Conservation (phyloP, 306 rosid genomes). For the Quercus variabilis region DNA sequence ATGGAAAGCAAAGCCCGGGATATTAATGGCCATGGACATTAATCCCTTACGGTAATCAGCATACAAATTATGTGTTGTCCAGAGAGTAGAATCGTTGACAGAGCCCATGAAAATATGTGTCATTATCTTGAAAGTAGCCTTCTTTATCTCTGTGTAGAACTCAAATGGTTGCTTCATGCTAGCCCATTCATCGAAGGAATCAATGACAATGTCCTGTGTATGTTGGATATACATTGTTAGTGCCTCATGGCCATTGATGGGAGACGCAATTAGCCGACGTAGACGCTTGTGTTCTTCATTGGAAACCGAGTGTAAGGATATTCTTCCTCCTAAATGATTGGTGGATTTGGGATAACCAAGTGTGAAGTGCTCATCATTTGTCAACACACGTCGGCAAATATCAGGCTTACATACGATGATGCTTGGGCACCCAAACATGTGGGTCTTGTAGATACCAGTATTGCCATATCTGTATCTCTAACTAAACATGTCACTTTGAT, state of each 20-base stretch:
- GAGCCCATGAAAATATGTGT: slow-evolving; percentile 8
- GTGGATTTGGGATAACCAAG: slow-evolving; percentile 13
- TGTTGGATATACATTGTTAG: slow-evolving; percentile 3
- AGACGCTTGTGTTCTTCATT: slow-evolving; percentile 18
- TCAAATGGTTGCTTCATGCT: slow-evolving; percentile 28
- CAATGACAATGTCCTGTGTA: slow-evolving; percentile 1
- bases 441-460: slow-evolving; percentile 24
- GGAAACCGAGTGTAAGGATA: background rate
- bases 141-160: slow-evolving; percentile 20
- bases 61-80: background rate
- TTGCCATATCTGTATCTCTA: slow-evolving; percentile 20
- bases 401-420: slow-evolving; percentile 21
- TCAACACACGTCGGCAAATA: slow-evolving; percentile 14
- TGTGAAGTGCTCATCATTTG: slow-evolving; percentile 9
- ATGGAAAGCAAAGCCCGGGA: slow-evolving; percentile 19
- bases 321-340: slow-evolving; percentile 1
- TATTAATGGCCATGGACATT: background rate
- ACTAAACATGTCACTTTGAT: background rate
- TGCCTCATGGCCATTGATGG: slow-evolving; percentile 20
- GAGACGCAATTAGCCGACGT: slow-evolving; percentile 6
- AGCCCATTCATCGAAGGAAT: slow-evolving; percentile 17
- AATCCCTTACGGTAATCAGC: slow-evolving; percentile 1
- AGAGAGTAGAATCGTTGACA: background rate
- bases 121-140: slow-evolving; percentile 5
- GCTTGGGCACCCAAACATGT: slow-evolving; percentile 25